A percentile compares a stretch with the other conserved stretches of the same genome.
These are phyloP conservation scores for Rhazya stricta DNA, from an alignment of 257 asterid species.

Conservation along the genomic window DNA sequence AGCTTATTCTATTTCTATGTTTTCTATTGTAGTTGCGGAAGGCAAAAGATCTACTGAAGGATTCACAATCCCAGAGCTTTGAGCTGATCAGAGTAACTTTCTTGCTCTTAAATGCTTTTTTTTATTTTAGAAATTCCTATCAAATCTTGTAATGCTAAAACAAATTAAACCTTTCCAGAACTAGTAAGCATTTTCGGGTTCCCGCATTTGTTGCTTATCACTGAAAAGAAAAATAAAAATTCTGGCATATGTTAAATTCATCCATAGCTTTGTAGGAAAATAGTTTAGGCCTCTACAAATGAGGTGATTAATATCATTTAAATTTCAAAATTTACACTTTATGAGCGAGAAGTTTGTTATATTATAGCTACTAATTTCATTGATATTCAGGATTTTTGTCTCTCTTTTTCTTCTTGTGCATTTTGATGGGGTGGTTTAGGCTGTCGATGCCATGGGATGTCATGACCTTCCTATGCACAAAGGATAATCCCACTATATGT, in stretches of 20 bases:
- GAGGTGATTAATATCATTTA: neutral
- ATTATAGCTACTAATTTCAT: neutral
- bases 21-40: slow-evolving; percentile 53
- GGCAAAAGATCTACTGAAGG: slow-evolving; percentile 65
- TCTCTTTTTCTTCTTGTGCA: neutral
- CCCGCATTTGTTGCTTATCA: neutral
- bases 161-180: too few relatives aligned
- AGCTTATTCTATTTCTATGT: neutral
- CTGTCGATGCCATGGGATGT: neutral
- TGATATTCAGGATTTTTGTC: neutral
- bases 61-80: slow-evolving; percentile 64
- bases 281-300: neutral
- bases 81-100: slow-evolving; percentile 63
- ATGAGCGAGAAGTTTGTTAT: neutral
- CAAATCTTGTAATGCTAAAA: neutral
- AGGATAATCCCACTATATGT: neutral
- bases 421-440: neutral
- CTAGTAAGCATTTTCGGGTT: neutral
- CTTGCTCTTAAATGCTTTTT: slow-evolving; percentile 16
- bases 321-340: neutral
- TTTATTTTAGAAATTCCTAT: slow-evolving; percentile 5
- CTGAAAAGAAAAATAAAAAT: neutral
- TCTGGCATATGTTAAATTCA: neutral
- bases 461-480: neutral
- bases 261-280: neutral